A percentile compares a stretch with the other conserved stretches of the same genome.
Evolutionary conservation across 805 yeast species (phyloP).

Genomic region (Lachancea quebecensis): DNA sequence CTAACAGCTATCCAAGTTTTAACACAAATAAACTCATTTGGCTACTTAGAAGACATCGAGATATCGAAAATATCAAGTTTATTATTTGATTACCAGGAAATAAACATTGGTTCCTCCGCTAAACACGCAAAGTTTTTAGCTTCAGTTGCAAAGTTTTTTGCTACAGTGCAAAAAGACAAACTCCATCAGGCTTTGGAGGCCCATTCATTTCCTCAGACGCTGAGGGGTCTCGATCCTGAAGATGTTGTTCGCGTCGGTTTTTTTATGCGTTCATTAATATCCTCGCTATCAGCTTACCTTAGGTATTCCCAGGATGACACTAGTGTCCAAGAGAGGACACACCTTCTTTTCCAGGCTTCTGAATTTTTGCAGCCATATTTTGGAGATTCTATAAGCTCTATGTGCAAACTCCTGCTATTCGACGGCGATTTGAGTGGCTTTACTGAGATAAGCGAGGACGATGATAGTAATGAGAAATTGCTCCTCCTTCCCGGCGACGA

Average conservation of each 20-base stretch:
- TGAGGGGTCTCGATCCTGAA: constrained; percentile 13
- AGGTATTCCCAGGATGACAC: constrained; percentile 8
- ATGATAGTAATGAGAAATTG: constrained; percentile 6
- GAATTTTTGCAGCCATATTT: constrained; percentile 29
- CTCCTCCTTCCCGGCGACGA: constrained; percentile 21
- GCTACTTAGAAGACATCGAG: constrained; percentile 59
- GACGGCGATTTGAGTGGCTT: constrained; percentile 18
- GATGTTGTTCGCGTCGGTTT: constrained; percentile 22
- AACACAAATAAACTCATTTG: constrained; percentile 48
- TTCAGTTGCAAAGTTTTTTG: constrained; percentile 52
- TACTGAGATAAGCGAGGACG: constrained; percentile 9
- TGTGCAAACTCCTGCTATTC: constrained; percentile 21
- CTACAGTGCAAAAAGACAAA: constrained; percentile 37
- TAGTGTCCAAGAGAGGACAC: constrained; percentile 11
- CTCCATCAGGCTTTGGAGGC: constrained; percentile 34
- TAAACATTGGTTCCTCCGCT: constrained; percentile 27
- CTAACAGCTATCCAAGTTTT: constrained; percentile 45
- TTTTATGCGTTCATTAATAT: constrained; percentile 20
- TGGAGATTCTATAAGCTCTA: constrained; percentile 17
- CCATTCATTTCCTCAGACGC: constrained; percentile 13
- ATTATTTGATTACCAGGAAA: constrained; percentile 34
- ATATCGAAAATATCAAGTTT: constrained; percentile 38
- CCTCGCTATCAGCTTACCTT: constrained; percentile 19
- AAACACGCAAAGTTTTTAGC: constrained; percentile 30
- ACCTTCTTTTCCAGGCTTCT: constrained; percentile 26